Evolutionary conservation across 1,139 yeast species (phyloP).

Genomic region (Lodderomyces margitis): DNA sequence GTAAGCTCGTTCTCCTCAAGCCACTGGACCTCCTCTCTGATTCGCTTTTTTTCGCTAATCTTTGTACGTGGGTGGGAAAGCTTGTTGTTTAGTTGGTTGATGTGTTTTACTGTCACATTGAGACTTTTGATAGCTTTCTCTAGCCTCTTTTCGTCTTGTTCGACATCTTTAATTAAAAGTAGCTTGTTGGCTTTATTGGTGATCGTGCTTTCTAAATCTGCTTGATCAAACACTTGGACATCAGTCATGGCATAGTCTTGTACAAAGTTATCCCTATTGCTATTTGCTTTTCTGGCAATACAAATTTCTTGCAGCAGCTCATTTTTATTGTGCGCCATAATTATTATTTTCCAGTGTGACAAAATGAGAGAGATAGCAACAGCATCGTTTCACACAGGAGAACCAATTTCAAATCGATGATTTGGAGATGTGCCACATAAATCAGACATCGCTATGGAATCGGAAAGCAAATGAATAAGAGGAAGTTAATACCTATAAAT

Average conservation of each 20-base stretch:
- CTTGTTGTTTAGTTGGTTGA: conserved; percentile 47
- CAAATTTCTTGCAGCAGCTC: neutral
- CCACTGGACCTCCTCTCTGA: conserved; percentile 55
- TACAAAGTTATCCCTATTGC: no score
- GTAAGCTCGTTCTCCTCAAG: conserved; percentile 51
- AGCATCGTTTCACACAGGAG: no score
- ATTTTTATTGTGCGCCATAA: neutral
- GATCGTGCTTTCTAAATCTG: conserved; percentile 66
- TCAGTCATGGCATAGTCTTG: conserved; percentile 5
- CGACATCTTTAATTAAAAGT: conserved; percentile 61
- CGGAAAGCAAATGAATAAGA: no score
- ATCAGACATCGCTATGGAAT: no score
- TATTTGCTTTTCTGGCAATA: no score
- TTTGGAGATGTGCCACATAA: no score
- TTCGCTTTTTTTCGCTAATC: conserved; percentile 61
- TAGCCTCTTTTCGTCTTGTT: conserved; percentile 70
- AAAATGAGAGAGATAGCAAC: no score
- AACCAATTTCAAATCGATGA: no score
- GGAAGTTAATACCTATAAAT: no score
- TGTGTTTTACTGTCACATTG: conserved; percentile 34
- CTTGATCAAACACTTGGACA: conserved; percentile 62
- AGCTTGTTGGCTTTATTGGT: conserved; percentile 68
- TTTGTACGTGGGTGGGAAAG: conserved; percentile 55
- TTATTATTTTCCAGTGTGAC: no score
- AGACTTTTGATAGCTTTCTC: conserved; percentile 58